Evolutionary conservation across 2,329 filamentous ascomycete species (phyloP).

Genomic region (Sarocladium brachiariae): DNA sequence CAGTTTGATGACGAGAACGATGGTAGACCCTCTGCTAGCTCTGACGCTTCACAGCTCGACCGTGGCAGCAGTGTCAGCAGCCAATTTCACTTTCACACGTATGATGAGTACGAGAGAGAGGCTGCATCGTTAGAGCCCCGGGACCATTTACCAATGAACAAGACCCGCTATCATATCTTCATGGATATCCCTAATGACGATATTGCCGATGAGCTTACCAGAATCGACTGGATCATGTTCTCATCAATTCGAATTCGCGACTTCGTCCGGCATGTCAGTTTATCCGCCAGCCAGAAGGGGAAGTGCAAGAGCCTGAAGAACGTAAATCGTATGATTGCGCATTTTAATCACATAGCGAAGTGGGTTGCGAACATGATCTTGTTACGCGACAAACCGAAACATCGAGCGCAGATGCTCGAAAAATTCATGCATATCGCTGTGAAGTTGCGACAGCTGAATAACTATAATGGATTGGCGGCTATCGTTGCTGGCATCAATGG

Average conservation of each 20-base stretch:
- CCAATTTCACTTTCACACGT: constrained; percentile 54
- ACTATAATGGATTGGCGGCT: constrained; percentile 94
- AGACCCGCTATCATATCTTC: constrained; percentile 81
- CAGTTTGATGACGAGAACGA: constrained; percentile 41
- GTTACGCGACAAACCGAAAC: constrained; percentile 90
- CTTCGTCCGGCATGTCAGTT: constrained; percentile 81
- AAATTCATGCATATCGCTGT: constrained; percentile 90
- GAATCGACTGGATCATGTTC: constrained; percentile 98
- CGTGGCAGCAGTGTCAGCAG: constrained; percentile 31
- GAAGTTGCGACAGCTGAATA: constrained; percentile 84
- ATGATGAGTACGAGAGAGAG: constrained; percentile 75
- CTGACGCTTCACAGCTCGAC: constrained; percentile 34
- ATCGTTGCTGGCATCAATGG: constrained; percentile 89
- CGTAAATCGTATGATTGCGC: constrained; percentile 88
- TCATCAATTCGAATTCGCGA: constrained; percentile 90
- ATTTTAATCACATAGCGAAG: constrained; percentile 80
- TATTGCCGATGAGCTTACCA: constrained; percentile 83
- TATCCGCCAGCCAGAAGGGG: constrained; percentile 64
- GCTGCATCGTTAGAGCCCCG: constrained; percentile 66
- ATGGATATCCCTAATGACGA: constrained; percentile 82
- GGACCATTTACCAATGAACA: constrained; percentile 64
- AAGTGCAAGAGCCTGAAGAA: constrained; percentile 73
- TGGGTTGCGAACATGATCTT: constrained; percentile 82
- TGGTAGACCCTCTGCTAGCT: constrained; percentile 39
- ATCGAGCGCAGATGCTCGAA: constrained; percentile 82